phyloP scores from a whole-genome alignment of 208 protist genomes.

The Crithidia bombi region DNA sequence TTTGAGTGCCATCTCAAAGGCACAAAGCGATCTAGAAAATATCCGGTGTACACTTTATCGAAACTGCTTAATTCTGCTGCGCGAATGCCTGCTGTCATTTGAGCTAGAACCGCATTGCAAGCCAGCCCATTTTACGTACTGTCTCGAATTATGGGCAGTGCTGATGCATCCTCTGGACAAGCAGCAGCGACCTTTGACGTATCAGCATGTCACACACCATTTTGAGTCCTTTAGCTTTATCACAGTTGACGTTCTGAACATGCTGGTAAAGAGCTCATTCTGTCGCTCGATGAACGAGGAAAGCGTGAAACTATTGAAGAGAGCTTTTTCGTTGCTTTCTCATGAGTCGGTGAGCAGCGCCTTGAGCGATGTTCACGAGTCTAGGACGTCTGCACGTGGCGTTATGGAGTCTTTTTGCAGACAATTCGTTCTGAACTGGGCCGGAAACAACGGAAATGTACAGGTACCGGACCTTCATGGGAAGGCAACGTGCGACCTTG shows the following conservation, averaged over 20 bases:
- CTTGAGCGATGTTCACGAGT: slow-evolving; percentile 41
- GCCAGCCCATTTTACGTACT: slow-evolving; percentile 69
- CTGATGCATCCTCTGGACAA: slow-evolving; percentile 60
- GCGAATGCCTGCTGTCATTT: slow-evolving; percentile 67
- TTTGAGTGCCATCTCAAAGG: slow-evolving; percentile 17
- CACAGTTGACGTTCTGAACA: slow-evolving; percentile 56
- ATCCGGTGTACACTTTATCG: slow-evolving; percentile 58
- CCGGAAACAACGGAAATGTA: slow-evolving; percentile 18
- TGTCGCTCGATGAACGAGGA: slow-evolving; percentile 55
- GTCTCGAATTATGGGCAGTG: slow-evolving; percentile 76
- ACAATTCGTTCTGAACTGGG: slow-evolving; percentile 40
- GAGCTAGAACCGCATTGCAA: slow-evolving; percentile 55
- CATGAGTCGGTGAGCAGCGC: slow-evolving; percentile 31
- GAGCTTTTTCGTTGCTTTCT: slow-evolving; percentile 54
- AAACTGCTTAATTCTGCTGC: slow-evolving; percentile 63
- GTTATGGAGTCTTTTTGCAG: slow-evolving; percentile 17
- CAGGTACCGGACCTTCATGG: slow-evolving; percentile 34
- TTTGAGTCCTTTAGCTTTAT: slow-evolving; percentile 78
- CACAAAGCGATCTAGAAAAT: slow-evolving; percentile 51
- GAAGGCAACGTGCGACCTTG: slow-evolving; percentile 31
- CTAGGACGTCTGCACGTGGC: slow-evolving; percentile 2
- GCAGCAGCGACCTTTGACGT: slow-evolving; percentile 23
- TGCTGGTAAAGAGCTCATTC: slow-evolving; percentile 72
- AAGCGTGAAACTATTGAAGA: slow-evolving; percentile 46
- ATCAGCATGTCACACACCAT: slow-evolving; percentile 65